phyloP scores from a whole-genome alignment of 73 alveolate genomes.

The Stentor coeruleus region DNA sequence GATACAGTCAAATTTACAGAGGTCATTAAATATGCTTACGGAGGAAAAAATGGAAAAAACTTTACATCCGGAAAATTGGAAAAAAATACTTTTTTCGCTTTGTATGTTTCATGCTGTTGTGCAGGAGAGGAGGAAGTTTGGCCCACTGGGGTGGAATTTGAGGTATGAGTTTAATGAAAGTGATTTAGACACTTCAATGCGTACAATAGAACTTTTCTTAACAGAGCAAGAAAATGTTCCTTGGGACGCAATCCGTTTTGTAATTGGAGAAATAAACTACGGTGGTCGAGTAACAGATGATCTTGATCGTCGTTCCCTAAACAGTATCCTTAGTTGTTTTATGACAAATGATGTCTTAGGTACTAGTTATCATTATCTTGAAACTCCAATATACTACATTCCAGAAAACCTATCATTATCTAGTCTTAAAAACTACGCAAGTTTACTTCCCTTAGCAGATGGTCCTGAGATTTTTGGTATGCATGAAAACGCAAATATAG shows the following conservation, averaged over 20 bases:
- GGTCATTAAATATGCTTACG: constrained; percentile 28
- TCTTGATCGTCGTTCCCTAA: constrained; percentile 90
- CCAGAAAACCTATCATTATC: constrained; percentile 43
- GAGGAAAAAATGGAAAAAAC: background rate
- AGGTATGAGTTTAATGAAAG: constrained; percentile 96
- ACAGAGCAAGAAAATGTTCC: constrained; percentile 86
- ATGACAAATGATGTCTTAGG: constrained; percentile 78
- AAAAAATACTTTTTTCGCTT: constrained; percentile 71
- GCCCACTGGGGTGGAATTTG: constrained; percentile 97
- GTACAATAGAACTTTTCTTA: constrained; percentile 73
- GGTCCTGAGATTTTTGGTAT: constrained; percentile 95
- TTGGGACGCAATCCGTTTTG: constrained; percentile 82
- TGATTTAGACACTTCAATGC: constrained; percentile 89
- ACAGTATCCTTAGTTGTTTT: constrained; percentile 76
- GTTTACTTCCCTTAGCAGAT: constrained; percentile 81
- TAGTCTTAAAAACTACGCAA: constrained; percentile 50
- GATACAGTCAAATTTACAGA: constrained; percentile 59
- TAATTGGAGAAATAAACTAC: constrained; percentile 93
- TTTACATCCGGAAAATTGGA: constrained; percentile 73
- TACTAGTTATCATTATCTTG: constrained; percentile 54
- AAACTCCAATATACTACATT: constrained; percentile 50
- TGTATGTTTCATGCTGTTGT: constrained; percentile 97
- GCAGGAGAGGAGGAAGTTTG: constrained; percentile 95
- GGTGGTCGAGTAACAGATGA: constrained; percentile 98
- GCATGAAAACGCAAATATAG: constrained; percentile 96